phyloP scores from a whole-genome alignment of 768 basidiomycete genomes.

The Psilocybe cubensis region DNA sequence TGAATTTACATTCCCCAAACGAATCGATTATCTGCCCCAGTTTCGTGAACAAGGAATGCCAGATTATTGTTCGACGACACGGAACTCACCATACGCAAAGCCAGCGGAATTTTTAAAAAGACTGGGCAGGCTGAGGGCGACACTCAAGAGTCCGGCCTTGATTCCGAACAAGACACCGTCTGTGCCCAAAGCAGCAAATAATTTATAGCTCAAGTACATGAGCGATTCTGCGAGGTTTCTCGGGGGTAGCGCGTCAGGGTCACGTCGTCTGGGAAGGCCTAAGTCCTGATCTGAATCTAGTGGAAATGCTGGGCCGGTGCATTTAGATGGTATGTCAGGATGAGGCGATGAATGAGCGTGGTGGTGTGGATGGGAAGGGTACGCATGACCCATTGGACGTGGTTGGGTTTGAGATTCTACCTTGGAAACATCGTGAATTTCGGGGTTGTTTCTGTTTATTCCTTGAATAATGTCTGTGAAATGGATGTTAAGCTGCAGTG shows the following conservation, averaged over 20 bases:
- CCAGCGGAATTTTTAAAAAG: slow-evolving; percentile 55
- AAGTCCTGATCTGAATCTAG: slow-evolving; percentile 43
- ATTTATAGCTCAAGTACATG: slow-evolving; percentile 48
- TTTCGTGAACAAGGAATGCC: slow-evolving; percentile 4
- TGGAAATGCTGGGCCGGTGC: slow-evolving; percentile 1
- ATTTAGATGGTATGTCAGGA: background rate
- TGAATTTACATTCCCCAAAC: slow-evolving; percentile 69
- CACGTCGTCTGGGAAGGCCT: slow-evolving; percentile 57
- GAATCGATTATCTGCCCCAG: slow-evolving; percentile 55
- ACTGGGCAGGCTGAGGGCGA: slow-evolving; percentile 62
- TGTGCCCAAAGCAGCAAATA: slow-evolving; percentile 41
- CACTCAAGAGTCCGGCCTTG: slow-evolving; percentile 69
- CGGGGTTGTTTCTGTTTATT: slow-evolving; percentile 21
- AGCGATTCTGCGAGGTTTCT: slow-evolving; percentile 56
- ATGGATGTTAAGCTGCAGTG: background rate
- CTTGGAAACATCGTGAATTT: background rate
- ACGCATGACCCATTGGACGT: background rate
- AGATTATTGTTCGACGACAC: background rate
- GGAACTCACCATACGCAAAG: slow-evolving; percentile 35
- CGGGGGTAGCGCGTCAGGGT: slow-evolving; percentile 79
- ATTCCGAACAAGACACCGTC: slow-evolving; percentile 73
- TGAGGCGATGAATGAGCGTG: background rate
- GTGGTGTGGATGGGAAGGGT: background rate
- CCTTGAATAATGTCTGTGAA: slow-evolving; percentile 57
- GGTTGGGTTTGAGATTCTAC: background rate